Conservation (phyloP, 1,139 yeast species). For the Torulaspora globosa region DNA sequence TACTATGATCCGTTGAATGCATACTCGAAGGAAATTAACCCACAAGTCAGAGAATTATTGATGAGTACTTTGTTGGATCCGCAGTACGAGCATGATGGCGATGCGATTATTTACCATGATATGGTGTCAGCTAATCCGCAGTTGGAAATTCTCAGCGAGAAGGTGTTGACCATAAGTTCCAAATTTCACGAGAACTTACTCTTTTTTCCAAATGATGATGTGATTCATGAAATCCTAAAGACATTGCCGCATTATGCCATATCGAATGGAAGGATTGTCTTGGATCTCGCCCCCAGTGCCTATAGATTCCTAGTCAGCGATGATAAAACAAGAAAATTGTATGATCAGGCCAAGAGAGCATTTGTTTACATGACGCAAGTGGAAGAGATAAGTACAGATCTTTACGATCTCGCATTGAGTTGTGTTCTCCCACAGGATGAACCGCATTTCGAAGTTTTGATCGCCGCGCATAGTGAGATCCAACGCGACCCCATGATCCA, state of each 20-base stretch:
- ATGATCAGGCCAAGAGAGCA: conserved; percentile 79
- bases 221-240: conserved; percentile 26
- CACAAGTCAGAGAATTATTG: conserved; percentile 28
- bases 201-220: conserved; percentile 32
- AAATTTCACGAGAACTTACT: conserved; percentile 24
- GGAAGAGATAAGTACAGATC: conserved; percentile 58
- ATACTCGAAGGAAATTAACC: conserved; percentile 32
- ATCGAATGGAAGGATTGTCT: conserved; percentile 30
- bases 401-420: conserved; percentile 69
- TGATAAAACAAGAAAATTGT: conserved; percentile 49
- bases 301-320: conserved; percentile 38
- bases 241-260: conserved; percentile 15
- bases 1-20: conserved; percentile 35
- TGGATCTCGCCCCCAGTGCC: conserved; percentile 51
- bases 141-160: conserved; percentile 33
- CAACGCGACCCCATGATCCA: conserved; percentile 41
- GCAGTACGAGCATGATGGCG: conserved; percentile 31
- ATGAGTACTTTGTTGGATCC: conserved; percentile 31
- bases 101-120: conserved; percentile 31
- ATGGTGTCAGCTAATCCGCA: conserved; percentile 31
- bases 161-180: conserved; percentile 25
- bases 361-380: conserved; percentile 75
- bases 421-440: conserved; percentile 71
- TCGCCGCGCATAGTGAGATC: conserved; percentile 33
- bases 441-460: conserved; percentile 51